Evolutionary conservation across 805 yeast species (phyloP), one percentile per base, ranked within the genome.

Genomic region (Saccharomyces paradoxus): DNA sequence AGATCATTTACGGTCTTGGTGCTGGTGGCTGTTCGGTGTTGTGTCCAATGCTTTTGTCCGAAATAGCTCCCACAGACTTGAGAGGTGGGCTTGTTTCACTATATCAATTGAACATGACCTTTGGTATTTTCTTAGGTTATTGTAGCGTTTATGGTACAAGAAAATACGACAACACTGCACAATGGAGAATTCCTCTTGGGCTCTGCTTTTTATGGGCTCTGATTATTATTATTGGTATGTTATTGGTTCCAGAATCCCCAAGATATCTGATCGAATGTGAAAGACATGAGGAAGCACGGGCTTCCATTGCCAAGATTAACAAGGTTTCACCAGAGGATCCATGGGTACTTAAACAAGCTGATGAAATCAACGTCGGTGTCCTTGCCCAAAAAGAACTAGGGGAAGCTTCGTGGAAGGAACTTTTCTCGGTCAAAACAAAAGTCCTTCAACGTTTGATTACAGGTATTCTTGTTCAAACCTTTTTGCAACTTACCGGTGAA

Each of bases 11-110:
- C 28, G 94, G 94, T n/a, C 55, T 84, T 5, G 83, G 87, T 46
- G 85, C 86, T 55, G 92, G 92, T 49, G 76, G 79, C 41, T 73
- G 84, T 27, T 82, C 89, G 9, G 86, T 87, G 32, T 74, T 83
- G 55, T 84, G 82, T 24, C 88, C 90, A 41, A 72, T 86, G 69
- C 79, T 81, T 65, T 80, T 82, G 56, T 74, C 82, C 32, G 88
- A 83, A 65, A 75, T 82, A 51, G 73, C 87, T 46, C 87, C 87
- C 53, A 81, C 81, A 55, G 74, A 74, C 46, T 72, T 82, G 50
- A 79, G 87, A 76, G 88, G 88, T 63, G 74, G 83, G 10, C 74
- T 82, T 53, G 86, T 82, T 49, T 77, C 81, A 49, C 74, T 80
- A 56, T 83, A 77, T 73, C 86, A 82, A 66, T 72, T 81, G 62